Percentiles rank a stretch among this genome's conserved stretches.
Conservation (phyloP, 78 protist genomes). For the Chrysochromulina tobinii region DNA sequence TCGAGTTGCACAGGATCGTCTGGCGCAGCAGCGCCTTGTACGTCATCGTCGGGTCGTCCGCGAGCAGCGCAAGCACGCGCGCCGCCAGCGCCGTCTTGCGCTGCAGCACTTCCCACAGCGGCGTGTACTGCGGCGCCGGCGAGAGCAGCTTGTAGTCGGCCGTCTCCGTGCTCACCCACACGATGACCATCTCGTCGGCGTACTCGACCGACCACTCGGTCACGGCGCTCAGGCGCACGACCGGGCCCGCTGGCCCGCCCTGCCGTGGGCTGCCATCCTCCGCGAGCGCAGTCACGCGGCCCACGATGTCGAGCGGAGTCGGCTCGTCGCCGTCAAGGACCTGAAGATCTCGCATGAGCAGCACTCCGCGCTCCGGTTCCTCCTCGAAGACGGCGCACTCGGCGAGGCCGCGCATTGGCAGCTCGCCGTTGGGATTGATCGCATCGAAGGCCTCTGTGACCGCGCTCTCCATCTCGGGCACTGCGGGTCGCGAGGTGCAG, state of each 20-base stretch:
- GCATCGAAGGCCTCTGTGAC: no score
- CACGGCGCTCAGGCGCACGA: background rate
- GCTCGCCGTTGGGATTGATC: background rate
- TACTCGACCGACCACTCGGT: slow-evolving; percentile 15
- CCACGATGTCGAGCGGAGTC: background rate
- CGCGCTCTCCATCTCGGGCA: no score
- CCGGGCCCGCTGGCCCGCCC: background rate
- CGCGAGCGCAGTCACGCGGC: background rate
- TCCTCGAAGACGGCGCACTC: background rate
- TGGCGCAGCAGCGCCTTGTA: background rate
- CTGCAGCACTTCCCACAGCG: background rate
- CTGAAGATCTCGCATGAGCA: background rate
- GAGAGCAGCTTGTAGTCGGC: background rate
- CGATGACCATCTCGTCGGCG: background rate
- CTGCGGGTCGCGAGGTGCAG: no score
- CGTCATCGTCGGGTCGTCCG: background rate
- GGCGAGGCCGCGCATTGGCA: background rate
- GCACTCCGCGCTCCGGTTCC: background rate
- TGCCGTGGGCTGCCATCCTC: background rate
- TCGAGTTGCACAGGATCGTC: background rate
- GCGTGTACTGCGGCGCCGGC: background rate
- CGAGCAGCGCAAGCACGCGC: background rate
- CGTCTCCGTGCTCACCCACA: background rate
- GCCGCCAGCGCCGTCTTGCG: slow-evolving; percentile 4
- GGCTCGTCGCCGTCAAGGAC: background rate